Percentiles rank a stretch among this genome's conserved stretches.
These are phyloP conservation scores for Lathyrus sativus DNA, from an alignment of 306 rosid species.

Conservation along the genomic window DNA sequence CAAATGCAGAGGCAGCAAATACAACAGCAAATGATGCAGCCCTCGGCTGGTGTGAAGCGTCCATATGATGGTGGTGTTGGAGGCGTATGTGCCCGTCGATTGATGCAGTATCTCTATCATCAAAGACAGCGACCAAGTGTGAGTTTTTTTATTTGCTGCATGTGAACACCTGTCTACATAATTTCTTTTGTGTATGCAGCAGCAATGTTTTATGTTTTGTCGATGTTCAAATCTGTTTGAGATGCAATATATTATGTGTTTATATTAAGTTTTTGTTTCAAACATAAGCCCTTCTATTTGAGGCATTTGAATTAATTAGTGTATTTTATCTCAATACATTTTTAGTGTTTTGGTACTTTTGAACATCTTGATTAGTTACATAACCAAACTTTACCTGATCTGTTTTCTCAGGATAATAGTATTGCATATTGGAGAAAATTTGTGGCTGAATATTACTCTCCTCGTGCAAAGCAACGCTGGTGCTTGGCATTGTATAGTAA, in stretches of 20 bases:
- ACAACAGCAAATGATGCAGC: slow-evolving; percentile 81
- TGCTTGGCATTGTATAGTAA: slow-evolving; percentile 88
- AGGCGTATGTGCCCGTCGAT: slow-evolving; percentile 92
- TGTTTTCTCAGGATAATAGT: slow-evolving; percentile 71
- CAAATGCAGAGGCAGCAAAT: slow-evolving; percentile 86
- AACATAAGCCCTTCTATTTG: neutral
- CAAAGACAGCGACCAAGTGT: slow-evolving; percentile 85
- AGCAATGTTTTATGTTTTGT: neutral
- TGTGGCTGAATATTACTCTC: slow-evolving; percentile 93
- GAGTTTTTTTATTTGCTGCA: slow-evolving; percentile 45
- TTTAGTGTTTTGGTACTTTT: slow-evolving; percentile 24
- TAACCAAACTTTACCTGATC: slow-evolving; percentile 18
- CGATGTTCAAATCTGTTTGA: slow-evolving; percentile 16
- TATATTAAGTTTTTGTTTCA: neutral
- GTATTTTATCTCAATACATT: neutral
- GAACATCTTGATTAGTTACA: slow-evolving; percentile 8
- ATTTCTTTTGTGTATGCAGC: slow-evolving; percentile 5
- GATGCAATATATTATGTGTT: slow-evolving; percentile 1
- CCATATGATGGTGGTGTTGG: slow-evolving; percentile 74
- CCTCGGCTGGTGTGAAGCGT: slow-evolving; percentile 63
- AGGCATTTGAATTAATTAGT: neutral
- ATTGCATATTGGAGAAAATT: slow-evolving; percentile 99
- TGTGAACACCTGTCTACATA: neutral
- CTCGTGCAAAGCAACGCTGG: slow-evolving; percentile 96
- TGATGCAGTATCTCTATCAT: slow-evolving; percentile 96